These are phyloP conservation scores for Botrytis byssoidea DNA, from an alignment of 2,329 filamentous ascomycete species.

Conservation along the genomic window DNA sequence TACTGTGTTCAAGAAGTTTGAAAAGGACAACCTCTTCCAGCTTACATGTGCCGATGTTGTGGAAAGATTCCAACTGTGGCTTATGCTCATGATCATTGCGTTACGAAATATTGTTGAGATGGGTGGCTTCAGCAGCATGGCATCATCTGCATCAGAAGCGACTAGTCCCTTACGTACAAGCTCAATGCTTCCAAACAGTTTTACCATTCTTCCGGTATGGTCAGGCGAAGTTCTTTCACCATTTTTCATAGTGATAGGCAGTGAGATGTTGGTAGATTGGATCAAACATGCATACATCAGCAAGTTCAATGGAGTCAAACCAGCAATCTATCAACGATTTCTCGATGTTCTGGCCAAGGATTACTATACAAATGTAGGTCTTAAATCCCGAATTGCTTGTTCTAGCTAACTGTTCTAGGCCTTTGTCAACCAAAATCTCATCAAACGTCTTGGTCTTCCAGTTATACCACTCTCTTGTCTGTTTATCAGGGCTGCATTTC, in stretches of 20 bases:
- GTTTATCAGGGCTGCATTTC: slow-evolving; percentile 89
- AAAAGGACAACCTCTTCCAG: slow-evolving; percentile 97
- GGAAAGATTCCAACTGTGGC: slow-evolving; percentile 94
- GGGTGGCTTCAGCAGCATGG: slow-evolving; percentile 68
- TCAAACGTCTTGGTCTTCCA: slow-evolving; percentile 83
- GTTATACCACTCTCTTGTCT: slow-evolving; percentile 91
- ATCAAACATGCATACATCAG: slow-evolving; percentile 97
- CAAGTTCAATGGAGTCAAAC: slow-evolving; percentile 98
- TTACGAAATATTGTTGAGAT: slow-evolving; percentile 96
- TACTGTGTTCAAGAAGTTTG: slow-evolving; percentile 97
- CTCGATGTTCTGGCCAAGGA: slow-evolving; percentile 95
- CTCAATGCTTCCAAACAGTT: slow-evolving; percentile 83
- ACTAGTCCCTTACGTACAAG: slow-evolving; percentile 58
- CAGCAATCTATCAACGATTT: slow-evolving; percentile 82
- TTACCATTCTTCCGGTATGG: slow-evolving; percentile 84
- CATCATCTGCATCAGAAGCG: slow-evolving; percentile 49
- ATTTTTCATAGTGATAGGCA: slow-evolving; percentile 89
- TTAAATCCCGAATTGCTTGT: neutral
- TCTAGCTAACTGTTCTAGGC: slow-evolving; percentile 52
- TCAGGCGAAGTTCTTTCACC: slow-evolving; percentile 87
- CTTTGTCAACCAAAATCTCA: slow-evolving; percentile 86
- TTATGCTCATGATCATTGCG: slow-evolving; percentile 95
- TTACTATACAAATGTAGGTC: slow-evolving; percentile 85
- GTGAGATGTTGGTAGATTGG: slow-evolving; percentile 95
- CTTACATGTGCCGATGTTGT: slow-evolving; percentile 95